Evolutionary conservation across 768 basidiomycete genomes (phyloP), one percentile per base, ranked within the genome.

Genomic region (Russula dissimulans): DNA sequence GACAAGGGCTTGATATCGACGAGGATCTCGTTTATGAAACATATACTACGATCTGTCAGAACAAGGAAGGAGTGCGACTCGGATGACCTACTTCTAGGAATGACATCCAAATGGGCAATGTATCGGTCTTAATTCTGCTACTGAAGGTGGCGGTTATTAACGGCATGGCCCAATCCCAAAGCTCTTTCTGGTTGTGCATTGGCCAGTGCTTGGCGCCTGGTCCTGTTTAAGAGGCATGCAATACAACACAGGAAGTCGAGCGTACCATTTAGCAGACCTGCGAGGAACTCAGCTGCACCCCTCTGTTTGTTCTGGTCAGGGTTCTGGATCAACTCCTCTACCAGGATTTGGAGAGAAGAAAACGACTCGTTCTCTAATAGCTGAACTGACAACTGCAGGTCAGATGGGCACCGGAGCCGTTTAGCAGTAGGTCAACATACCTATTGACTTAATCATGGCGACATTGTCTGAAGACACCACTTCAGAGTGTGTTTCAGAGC

Each of bases 181-280:
- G 71, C 18, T 69, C 69, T 45, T 80, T 69, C 70, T 93, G 87
- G 63, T 84, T 82, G n/a, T 76, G 73, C 3, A 79, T 76, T 0
- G 89, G 79, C 94, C 94, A 97, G 69, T 94, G 90, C 71, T 93
- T 93, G 4, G 87, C 86, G 9, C 90, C 91, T 84, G 69, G 22
- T 32, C 15, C 14, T 32, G 26, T 47, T 41, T 58, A 44, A 65
- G 57, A 46, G 5, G 22, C 14, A 5, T 31, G 5, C 22, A 26
- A 26, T 53, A 69, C 14, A n/a, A 5, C 18, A 42, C 15, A 63
- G 8, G 3, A 26, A 41, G 9, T 31, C 26, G 17, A 7, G 10
- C 57, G 53, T 67, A 81, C 86, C 87, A 63, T 80, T 79, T 26
- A 89, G 70, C n/a, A 88, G 61, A 29, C 87, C 87, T 3, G 87